phyloP scores from a whole-genome alignment of 2,329 filamentous ascomycete genomes.

The Paraphoma sp. region DNA sequence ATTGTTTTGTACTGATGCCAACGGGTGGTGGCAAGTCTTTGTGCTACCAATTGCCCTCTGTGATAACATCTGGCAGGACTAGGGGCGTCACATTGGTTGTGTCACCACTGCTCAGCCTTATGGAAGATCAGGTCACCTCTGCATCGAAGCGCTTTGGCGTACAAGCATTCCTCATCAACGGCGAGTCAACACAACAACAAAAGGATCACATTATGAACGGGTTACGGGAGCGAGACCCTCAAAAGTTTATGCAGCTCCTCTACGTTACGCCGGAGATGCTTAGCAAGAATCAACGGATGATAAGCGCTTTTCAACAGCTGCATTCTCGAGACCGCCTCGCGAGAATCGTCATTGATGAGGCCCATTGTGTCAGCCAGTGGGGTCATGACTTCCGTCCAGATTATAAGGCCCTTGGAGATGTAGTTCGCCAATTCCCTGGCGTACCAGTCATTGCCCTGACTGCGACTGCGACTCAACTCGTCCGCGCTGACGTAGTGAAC shows the following conservation, averaged over 20 bases:
- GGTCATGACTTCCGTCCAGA: slow-evolving; percentile 97
- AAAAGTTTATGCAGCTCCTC: slow-evolving; percentile 81
- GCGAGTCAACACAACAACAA: slow-evolving; percentile 70
- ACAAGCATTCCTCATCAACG: slow-evolving; percentile 81
- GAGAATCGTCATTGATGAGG: slow-evolving; percentile 94
- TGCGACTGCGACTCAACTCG: slow-evolving; percentile 91
- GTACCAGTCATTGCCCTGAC: slow-evolving; percentile 95
- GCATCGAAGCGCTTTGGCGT: slow-evolving; percentile 73
- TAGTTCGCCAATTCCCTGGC: slow-evolving; percentile 74
- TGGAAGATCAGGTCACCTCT: slow-evolving; percentile 95
- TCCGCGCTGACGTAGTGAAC: slow-evolving; percentile 88
- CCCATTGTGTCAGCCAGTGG: slow-evolving; percentile 99
- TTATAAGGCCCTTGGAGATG: slow-evolving; percentile 83
- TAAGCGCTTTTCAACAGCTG: slow-evolving; percentile 70
- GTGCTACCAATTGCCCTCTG: slow-evolving; percentile 92
- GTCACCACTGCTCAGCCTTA: slow-evolving; percentile 92
- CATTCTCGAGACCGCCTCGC: slow-evolving; percentile 76
- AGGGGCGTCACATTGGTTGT: slow-evolving; percentile 89
- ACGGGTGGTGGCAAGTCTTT: slow-evolving; percentile 96
- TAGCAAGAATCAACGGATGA: slow-evolving; percentile 76
- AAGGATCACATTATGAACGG: slow-evolving; percentile 70
- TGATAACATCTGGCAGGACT: slow-evolving; percentile 81
- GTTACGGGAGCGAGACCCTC: slow-evolving; percentile 69
- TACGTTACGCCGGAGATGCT: slow-evolving; percentile 99
- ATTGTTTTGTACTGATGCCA: slow-evolving; percentile 96